Conservation (phyloP, 78 protist genomes). For the Dictyostelium intermedium region DNA sequence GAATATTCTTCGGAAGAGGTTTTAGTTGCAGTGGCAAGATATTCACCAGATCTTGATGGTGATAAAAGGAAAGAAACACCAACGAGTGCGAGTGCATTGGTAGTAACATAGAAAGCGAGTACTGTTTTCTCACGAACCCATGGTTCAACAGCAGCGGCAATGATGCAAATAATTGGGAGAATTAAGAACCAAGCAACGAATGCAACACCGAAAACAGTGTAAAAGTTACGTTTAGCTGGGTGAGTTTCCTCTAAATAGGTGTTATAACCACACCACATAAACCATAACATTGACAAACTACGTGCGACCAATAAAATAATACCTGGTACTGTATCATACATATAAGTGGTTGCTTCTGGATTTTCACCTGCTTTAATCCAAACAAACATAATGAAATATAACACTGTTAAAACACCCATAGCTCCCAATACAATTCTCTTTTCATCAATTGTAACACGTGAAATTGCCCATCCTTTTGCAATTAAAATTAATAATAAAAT, state of each 20-base stretch:
- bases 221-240: conserved; percentile 81
- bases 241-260: conserved; percentile 76
- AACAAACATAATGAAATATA: conserved; percentile 77
- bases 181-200: conserved; percentile 77
- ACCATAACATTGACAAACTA: conserved; percentile 66
- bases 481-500: conserved; percentile 63
- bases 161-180: conserved; percentile 58
- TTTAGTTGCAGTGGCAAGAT: conserved; percentile 18
- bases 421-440: conserved; percentile 50
- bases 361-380: conserved; percentile 62
- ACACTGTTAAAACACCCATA: conserved; percentile 49
- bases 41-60: conserved; percentile 67
- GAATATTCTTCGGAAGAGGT: background rate
- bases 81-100: conserved; percentile 54
- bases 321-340: conserved; percentile 85
- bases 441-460: conserved; percentile 47
- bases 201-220: conserved; percentile 44
- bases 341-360: conserved; percentile 63
- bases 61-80: conserved; percentile 52
- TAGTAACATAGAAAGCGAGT: conserved; percentile 63
- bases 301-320: conserved; percentile 61
- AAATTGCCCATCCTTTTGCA: conserved; percentile 83
- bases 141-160: conserved; percentile 76
- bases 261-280: conserved; percentile 75
- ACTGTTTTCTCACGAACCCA: conserved; percentile 72